phyloP scores from a whole-genome alignment of 306 rosid species.

The Quillaja saponaria region DNA sequence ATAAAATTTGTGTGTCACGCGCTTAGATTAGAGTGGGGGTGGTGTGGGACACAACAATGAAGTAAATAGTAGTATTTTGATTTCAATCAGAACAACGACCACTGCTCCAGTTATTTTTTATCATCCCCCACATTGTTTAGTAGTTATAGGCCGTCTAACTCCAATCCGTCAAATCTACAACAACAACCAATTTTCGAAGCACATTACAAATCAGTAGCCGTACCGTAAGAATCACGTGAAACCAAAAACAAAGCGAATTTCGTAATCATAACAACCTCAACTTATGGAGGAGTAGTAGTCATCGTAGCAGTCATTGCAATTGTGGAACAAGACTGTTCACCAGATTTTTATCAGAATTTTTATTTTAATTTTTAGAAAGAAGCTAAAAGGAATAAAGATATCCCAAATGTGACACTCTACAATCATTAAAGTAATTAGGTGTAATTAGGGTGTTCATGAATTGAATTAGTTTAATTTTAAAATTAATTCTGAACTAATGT shows the following conservation, averaged over 20 bases:
- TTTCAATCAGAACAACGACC: slow-evolving; percentile 36
- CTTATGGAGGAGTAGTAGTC: not conserved
- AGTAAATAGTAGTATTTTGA: not conserved
- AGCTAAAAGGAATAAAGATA: slow-evolving; percentile 32
- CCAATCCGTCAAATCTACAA: slow-evolving; percentile 54
- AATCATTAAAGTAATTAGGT: too few species aligned
- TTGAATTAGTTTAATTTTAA: too few species aligned
- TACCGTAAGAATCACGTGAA: slow-evolving; percentile 76
- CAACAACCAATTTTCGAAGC: slow-evolving; percentile 52
- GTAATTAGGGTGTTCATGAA: too few species aligned
- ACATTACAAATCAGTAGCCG: slow-evolving; percentile 33
- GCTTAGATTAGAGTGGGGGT: too few species aligned
- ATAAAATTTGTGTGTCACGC: too few species aligned
- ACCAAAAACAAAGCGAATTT: slow-evolving; percentile 42
- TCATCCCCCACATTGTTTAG: not conserved
- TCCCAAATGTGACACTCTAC: slow-evolving; percentile 24
- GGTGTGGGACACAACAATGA: not conserved
- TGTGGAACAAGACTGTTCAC: slow-evolving; percentile 26
- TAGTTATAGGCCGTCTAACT: slow-evolving; percentile 39
- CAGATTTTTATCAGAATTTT: slow-evolving; percentile 32
- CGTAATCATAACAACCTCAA: slow-evolving; percentile 52
- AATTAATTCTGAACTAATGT: too few species aligned
- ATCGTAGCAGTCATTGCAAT: not conserved
- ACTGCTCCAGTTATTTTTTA: slow-evolving; percentile 16
- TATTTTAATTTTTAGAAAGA: slow-evolving; percentile 13